A percentile compares a stretch with the other conserved stretches of the same genome.
These are phyloP conservation scores for Fusarium brevicatenulatum DNA, from an alignment of 2,329 filamentous ascomycete genomes.

Conservation along the genomic window DNA sequence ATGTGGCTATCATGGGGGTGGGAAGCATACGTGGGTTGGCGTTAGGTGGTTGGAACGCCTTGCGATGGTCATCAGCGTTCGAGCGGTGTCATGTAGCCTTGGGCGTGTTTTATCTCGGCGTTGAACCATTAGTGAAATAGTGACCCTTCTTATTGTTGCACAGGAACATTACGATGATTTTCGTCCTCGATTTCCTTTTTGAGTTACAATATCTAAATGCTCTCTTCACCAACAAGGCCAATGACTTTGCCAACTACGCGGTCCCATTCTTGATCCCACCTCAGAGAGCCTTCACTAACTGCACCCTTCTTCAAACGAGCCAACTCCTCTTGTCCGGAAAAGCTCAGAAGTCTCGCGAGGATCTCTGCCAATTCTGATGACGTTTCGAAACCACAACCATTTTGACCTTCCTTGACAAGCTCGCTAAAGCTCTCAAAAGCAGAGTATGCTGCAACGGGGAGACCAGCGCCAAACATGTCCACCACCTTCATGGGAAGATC, in stretches of 20 bases:
- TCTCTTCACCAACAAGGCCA: conserved; percentile 52
- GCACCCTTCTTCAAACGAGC: conserved; percentile 74
- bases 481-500: conserved; percentile 99
- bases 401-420: conserved; percentile 86
- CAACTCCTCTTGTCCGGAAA: conserved; percentile 64
- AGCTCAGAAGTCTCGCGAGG: conserved; percentile 71
- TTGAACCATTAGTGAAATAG: conserved; percentile 1
- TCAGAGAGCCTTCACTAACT: conserved; percentile 74
- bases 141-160: conserved; percentile 1
- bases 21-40: conserved; percentile 15
- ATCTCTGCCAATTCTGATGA: conserved; percentile 71
- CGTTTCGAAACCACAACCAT: conserved; percentile 86
- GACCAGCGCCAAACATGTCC: conserved; percentile 95
- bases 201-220: conserved; percentile 11
- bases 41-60: conserved; percentile 14
- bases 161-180: neutral
- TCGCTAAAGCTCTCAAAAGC: conserved; percentile 90
- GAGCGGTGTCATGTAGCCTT: conserved; percentile 34
- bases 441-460: conserved; percentile 89
- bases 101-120: conserved; percentile 28
- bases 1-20: neutral
- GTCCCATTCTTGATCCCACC: conserved; percentile 97
- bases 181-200: neutral
- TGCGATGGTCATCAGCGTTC: conserved; percentile 24
- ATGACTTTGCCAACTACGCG: conserved; percentile 79